phyloP scores from a whole-genome alignment of 768 basidiomycete species.

The Suillus subalutaceus region DNA sequence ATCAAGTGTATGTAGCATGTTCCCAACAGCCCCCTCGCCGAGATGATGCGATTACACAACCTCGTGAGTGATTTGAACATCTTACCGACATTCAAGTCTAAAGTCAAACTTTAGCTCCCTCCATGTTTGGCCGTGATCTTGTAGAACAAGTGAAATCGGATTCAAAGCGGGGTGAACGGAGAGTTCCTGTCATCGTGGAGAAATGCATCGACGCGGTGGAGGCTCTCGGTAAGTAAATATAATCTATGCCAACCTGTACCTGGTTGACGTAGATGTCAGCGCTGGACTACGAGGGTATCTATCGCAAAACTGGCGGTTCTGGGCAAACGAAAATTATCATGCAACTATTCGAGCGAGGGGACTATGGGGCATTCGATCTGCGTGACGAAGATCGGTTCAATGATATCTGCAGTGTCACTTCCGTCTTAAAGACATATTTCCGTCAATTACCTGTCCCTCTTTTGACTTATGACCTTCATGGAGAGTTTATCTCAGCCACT shows the following conservation, averaged over 20 bases:
- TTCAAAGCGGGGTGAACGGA: constrained; percentile 55
- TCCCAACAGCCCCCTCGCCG: constrained; percentile 48
- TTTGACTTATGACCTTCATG: constrained; percentile 88
- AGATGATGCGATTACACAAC: constrained; percentile 34
- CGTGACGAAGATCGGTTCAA: constrained; percentile 88
- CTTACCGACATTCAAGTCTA: constrained; percentile 17
- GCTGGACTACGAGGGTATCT: constrained; percentile 96
- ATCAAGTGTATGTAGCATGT: constrained; percentile 69
- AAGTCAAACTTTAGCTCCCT: constrained; percentile 55
- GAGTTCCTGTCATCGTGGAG: constrained; percentile 86
- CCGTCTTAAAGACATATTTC: constrained; percentile 96
- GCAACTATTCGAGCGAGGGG: constrained; percentile 91
- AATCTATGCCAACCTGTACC: neutral
- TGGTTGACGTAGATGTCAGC: constrained; percentile 45
- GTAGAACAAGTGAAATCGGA: constrained; percentile 81
- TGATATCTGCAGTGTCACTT: constrained; percentile 96
- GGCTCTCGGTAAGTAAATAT: constrained; percentile 59
- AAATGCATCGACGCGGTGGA: constrained; percentile 98
- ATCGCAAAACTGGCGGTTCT: constrained; percentile 95
- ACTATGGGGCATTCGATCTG: constrained; percentile 88
- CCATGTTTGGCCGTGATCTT: constrained; percentile 93
- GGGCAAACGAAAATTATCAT: constrained; percentile 92
- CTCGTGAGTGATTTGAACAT: constrained; percentile 16
- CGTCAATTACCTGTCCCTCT: constrained; percentile 89
- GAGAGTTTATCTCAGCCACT: constrained; percentile 82